Percentiles rank a stretch among this genome's conserved stretches.
Conservation (phyloP, 164 flowering plant species). For the Nelumbo lutea region DNA sequence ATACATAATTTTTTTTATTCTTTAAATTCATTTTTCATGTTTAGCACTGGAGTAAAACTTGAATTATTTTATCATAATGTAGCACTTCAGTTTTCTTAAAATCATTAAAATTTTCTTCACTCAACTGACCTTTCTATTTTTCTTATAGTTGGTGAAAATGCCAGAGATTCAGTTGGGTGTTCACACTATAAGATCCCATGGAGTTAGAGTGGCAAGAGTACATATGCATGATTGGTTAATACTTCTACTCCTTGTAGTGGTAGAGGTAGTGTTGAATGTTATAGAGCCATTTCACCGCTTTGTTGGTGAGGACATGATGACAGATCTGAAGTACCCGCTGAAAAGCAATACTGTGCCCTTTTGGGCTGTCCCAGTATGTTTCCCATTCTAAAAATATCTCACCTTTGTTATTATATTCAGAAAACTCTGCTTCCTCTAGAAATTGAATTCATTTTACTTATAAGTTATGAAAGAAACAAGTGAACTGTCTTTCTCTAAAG, state of each 20-base stretch:
- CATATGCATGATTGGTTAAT: conserved; percentile 16
- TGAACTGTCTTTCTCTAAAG: neutral
- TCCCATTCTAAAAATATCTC: neutral
- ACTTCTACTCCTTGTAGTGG: conserved; percentile 11
- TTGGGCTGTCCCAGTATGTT: conserved; percentile 15
- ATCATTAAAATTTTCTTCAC: too few relatives aligned
- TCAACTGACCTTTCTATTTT: neutral
- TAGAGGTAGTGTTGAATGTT: conserved; percentile 7
- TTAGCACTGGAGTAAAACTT: too few relatives aligned
- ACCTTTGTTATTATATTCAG: neutral
- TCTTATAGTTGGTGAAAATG: conserved; percentile 4
- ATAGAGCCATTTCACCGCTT: conserved; percentile 16
- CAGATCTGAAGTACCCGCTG: conserved; percentile 11
- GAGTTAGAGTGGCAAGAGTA: conserved; percentile 9
- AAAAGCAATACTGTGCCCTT: conserved; percentile 10
- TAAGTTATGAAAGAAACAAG: neutral
- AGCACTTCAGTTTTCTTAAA: too few relatives aligned
- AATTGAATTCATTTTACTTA: neutral
- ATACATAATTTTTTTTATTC: too few relatives aligned
- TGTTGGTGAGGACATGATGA: conserved; percentile 14
- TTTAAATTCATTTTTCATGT: too few relatives aligned
- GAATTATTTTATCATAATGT: too few relatives aligned
- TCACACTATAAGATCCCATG: conserved; percentile 16
- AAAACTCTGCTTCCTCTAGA: neutral
- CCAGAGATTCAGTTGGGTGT: conserved; percentile 11